phyloP scores from a whole-genome alignment of 2,329 filamentous ascomycete genomes.

The Colletotrichum scovillei region DNA sequence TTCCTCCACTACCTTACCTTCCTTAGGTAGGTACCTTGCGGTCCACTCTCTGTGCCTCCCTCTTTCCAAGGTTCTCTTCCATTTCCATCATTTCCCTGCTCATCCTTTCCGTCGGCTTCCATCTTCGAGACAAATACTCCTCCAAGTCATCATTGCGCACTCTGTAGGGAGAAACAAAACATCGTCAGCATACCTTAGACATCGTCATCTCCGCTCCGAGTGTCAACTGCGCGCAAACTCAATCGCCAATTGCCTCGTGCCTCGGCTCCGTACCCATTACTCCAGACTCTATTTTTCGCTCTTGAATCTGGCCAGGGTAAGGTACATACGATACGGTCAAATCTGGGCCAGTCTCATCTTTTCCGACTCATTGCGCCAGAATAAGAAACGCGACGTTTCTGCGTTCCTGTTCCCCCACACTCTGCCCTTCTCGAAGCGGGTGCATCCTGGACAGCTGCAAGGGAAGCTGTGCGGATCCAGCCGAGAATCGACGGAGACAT shows the following conservation, averaged over 20 bases:
- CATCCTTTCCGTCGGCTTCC: neutral
- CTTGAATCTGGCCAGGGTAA: neutral
- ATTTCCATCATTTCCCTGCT: neutral
- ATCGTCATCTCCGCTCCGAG: neutral
- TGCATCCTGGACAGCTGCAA: conserved; percentile 18
- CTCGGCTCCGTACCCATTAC: neutral
- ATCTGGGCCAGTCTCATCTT: neutral
- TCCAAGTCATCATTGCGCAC: neutral
- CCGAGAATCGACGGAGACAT: conserved; percentile 5
- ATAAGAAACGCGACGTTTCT: conserved; percentile 14
- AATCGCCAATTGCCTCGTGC: neutral
- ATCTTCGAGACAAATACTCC: no score
- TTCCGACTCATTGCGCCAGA: neutral
- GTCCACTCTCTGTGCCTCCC: neutral
- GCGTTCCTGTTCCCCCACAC: conserved; percentile 9
- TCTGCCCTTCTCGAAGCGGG: conserved; percentile 1
- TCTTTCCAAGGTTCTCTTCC: neutral
- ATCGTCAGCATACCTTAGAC: neutral
- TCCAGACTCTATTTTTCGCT: neutral
- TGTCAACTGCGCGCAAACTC: neutral
- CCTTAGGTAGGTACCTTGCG: no score
- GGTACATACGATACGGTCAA: neutral
- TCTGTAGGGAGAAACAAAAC: neutral
- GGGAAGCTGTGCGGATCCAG: conserved; percentile 25
- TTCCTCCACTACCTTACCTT: neutral